Evolutionary conservation across 1,139 yeast species (phyloP), one percentile per base, ranked within the genome.

Genomic region (Geotrichum bryndzae): DNA sequence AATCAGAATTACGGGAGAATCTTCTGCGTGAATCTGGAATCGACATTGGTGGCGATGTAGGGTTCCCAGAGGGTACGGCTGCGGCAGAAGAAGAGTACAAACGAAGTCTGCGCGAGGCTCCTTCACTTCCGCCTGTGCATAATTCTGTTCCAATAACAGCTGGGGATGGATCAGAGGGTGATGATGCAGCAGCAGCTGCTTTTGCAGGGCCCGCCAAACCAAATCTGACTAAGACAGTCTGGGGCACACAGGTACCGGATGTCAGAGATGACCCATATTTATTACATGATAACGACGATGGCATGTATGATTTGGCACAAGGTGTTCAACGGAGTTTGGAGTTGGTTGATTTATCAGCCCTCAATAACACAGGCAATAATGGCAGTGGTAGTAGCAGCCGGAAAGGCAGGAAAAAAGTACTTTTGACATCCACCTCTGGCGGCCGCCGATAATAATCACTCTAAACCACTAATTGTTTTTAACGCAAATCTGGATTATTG

Each of bases 341-440:
- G 52, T 50, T 51, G 57, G 57, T 57, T n/a, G 57, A 54, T 46
- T 50, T 54, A 15, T 41, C 56, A 1, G 51, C 56, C 1, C 35
- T 54, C 33, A 52, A 23, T 3, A 31, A 29, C 22, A 13, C 29
- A 7, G 52, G 18, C 22, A 53, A 27, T 15, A 35, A 15, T 10
- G 53, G 29, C 38, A 23, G n/a, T 8, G 79, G 80, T 15, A 15
- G 48, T 71, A 72, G 73, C 8, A 65, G 68, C 57, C 53, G 75
- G 70, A 62, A 78, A 74, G 68, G 78, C 69, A 79, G 78, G 68
- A 80, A 79, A 70, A 74, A 74, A 67, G 71, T 75, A 35, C 76
- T 77, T 18, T 66, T 76, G 18, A 57, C 69, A 59, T 65, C 71
- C 8, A 68, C 66, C 25, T 61, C 60, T 33, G 63, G 67, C 15